Evolutionary conservation across 2,329 filamentous ascomycete species (phyloP), one percentile per base, ranked within the genome.

Genomic region (Calonectria crousiana): DNA sequence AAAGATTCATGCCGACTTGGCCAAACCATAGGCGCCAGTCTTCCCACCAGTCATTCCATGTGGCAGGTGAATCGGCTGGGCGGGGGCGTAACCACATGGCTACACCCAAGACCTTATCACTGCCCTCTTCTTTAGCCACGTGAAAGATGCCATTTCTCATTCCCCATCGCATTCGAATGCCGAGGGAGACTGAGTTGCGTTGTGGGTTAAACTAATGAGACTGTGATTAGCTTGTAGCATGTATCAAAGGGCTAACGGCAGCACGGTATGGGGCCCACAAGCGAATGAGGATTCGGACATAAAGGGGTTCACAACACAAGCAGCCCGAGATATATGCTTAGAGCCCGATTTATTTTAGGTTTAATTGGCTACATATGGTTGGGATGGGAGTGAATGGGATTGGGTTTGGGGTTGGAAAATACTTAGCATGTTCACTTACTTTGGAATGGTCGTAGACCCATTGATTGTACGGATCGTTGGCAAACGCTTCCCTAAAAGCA

Each of bases 11-110:
- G 16, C 87, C 84, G 18, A 93, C 86, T 79, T 95, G 93, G 56
- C 89, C 88, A 69, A 91, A 83, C 85, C 92, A 95, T 18, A 95
- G 86, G n/a, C 88, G 85, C 92, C 93, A 95, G 71, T 85, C 86
- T 71, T 93, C 91, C 2, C 90, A 81, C 88, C 92, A 94, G 64
- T 91, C 87, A 30, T 86, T 84, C 93, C 93, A 95, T 8, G 88
- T 89, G 56, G 89, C 84, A 20, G 88, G 86, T 60, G 87, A 81
- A 6, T 82, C 84, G 0, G 86, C 82, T 0, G 85, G 84, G 18
- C 87, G 87, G 0, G 93, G 93, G 0, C 88, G 88, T 68, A 94
- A 86, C 93, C 93, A 95, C 90, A 94, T 94, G 72, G 92, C 91
- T 30, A 94, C 92, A 13, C 93, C 93, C 34, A 95, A 88, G 44